Conservation (phyloP, 352 stramenopile genomes). For the Phytophthora brassicae region DNA sequence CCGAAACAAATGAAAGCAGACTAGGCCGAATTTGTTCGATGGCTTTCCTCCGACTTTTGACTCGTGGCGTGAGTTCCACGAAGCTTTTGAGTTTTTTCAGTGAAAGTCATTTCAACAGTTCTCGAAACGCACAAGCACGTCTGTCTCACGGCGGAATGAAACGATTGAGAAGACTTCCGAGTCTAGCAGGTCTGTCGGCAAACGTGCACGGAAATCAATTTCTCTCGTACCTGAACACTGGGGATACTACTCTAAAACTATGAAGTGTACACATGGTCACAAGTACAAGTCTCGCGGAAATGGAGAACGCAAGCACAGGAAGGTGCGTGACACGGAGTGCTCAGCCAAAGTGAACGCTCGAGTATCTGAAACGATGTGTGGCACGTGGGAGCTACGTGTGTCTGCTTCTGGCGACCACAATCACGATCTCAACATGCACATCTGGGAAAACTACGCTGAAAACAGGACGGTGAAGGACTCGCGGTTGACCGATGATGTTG, state of each 20-base stretch:
- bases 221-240: no score
- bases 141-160: no score
- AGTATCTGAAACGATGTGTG: not conserved
- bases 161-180: no score
- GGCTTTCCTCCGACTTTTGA: not conserved
- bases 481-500: not conserved
- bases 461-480: not conserved
- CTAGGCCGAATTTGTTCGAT: not conserved
- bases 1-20: not conserved
- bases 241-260: not conserved
- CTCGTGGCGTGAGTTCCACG: not conserved
- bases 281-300: not conserved
- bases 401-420: not conserved
- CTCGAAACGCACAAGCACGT: no score
- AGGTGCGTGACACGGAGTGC: not conserved
- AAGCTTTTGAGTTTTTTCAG: not conserved
- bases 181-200: no score
- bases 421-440: not conserved
- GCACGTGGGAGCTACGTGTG: not conserved
- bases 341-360: not conserved
- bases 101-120: no score
- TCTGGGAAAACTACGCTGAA: not conserved
- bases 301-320: not conserved
- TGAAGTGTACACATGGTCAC: not conserved
- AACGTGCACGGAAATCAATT: no score